Percentiles rank a stretch among this genome's conserved stretches.
Conservation (phyloP, 2,329 filamentous ascomycete genomes). For the Fusarium sp. region DNA sequence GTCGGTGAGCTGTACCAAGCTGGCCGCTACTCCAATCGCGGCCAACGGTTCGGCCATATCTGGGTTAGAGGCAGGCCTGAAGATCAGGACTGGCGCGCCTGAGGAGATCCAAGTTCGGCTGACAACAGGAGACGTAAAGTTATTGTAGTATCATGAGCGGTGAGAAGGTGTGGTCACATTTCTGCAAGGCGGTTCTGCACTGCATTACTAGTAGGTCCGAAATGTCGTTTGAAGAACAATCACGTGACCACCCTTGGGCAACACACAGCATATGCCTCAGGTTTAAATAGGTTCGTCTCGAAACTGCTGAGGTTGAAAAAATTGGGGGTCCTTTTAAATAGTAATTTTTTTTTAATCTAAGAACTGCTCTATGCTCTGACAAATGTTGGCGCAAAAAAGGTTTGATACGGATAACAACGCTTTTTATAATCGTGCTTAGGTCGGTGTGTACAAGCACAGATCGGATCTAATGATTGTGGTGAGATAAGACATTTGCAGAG, state of each 20-base stretch:
- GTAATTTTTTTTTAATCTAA: too few relatives aligned
- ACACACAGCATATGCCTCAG: background rate
- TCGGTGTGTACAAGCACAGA: too few relatives aligned
- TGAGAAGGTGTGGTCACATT: background rate
- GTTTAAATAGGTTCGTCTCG: background rate
- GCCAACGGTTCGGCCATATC: background rate
- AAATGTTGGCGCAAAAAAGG: too few relatives aligned
- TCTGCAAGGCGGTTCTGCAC: background rate
- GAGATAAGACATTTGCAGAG: too few relatives aligned
- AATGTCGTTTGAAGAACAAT: background rate
- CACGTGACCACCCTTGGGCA: background rate
- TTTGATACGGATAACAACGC: too few relatives aligned
- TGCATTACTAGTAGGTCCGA: background rate
- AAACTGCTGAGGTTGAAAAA: background rate
- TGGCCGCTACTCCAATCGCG: background rate
- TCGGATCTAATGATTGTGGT: too few relatives aligned
- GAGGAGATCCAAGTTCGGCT: background rate
- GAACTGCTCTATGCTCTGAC: too few relatives aligned
- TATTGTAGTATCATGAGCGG: background rate
- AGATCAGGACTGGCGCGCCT: background rate
- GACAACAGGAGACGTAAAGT: background rate
- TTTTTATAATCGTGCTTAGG: too few relatives aligned
- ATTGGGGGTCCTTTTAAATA: too few relatives aligned
- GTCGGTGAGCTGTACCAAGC: background rate
- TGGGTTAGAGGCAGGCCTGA: background rate